Base-by-base conservation (phyloP, 352 stramenopile species). In the Phytophthora ramorum region DNA sequence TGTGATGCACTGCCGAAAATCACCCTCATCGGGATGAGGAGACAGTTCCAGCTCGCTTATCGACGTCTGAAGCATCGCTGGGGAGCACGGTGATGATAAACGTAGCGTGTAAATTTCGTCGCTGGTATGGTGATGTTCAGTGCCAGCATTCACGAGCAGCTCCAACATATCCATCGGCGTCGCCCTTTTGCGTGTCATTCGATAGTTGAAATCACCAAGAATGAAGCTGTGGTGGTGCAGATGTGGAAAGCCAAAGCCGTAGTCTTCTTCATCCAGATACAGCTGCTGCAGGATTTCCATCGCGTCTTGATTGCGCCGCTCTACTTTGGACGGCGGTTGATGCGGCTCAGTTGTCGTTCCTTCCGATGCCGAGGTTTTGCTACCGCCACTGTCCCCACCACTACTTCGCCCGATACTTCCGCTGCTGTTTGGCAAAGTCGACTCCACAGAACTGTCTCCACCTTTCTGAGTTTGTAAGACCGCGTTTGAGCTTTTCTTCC, bases 201-300 rank as follows among this genome's bases (percentile, higher is more conserved):
- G 86, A 63, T 97, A 97, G 67, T 97, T 97, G 16, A 97, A 78
- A 70, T 97, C 91, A 5, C 91, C 91, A 4, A 97, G 74, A 24
- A 97, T 85, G 51, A 97, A 93, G 48, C 83, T 94, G 73, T 97
- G 86, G 53, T 97, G 87, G 50, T 95, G 83, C 22, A 95, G 65
- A 35, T 92, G 58, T 16, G 87, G 77, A 37, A 95, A 90, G 2
- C 91, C 89, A 65, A 96, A 93, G n/a, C 85, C 83, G 30, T 91
- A 85, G 62, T 96, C 87, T 47, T 95, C 85, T 65, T 87, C 75
- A 34, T 94, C 81, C 46, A 97, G 62, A 37, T 92, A 83, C 20
- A 96, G 67, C 52, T 95, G 78, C 63, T 93, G 83, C 3, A 97
- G 52, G 41, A 96, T 94, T 60, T 90, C 74, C 71, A 89, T 85